These are phyloP conservation scores for Phytophthora lateralis DNA, from an alignment of 352 stramenopile species.

Conservation along the genomic window DNA sequence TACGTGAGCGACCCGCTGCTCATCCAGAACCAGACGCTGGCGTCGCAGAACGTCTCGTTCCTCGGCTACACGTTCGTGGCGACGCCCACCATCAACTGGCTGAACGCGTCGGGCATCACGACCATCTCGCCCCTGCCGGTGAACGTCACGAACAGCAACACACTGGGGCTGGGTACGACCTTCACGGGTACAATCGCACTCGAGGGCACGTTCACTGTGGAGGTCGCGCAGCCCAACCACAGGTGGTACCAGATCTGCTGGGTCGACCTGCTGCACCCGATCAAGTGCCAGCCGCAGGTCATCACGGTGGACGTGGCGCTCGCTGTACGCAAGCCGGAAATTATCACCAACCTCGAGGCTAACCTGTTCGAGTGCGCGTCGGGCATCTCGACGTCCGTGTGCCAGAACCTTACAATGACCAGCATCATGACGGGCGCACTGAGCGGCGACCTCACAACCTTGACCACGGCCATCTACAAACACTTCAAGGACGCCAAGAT, in stretches of 20 bases:
- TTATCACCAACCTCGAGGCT: conserved; percentile 41
- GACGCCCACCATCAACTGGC: conserved; percentile 55
- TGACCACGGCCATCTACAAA: conserved; percentile 39
- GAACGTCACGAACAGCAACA: conserved; percentile 52
- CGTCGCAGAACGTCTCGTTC: conserved; percentile 50
- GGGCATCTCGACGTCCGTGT: conserved; percentile 37
- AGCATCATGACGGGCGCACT: conserved; percentile 48
- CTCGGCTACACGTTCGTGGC: conserved; percentile 50
- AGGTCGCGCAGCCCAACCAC: conserved; percentile 60
- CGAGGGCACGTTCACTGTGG: conserved; percentile 42
- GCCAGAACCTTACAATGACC: conserved; percentile 53
- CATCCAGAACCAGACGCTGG: conserved; percentile 43
- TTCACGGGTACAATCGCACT: conserved; percentile 50
- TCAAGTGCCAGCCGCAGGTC: conserved; percentile 42
- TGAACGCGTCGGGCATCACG: conserved; percentile 54
- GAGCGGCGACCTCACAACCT: conserved; percentile 24
- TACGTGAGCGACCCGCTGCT: conserved; percentile 48
- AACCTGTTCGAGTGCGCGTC: conserved; percentile 46
- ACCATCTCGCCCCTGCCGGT: conserved; percentile 47
- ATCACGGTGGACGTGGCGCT: conserved; percentile 48
- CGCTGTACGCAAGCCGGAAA: conserved; percentile 38
- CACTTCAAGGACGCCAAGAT: conserved; percentile 49
- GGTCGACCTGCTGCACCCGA: conserved; percentile 56
- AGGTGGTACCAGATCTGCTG: conserved; percentile 74
- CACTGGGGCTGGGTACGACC: conserved; percentile 42